Evolutionary conservation across 768 basidiomycete genomes (phyloP).

Genomic region (Mycena rebaudengoi): DNA sequence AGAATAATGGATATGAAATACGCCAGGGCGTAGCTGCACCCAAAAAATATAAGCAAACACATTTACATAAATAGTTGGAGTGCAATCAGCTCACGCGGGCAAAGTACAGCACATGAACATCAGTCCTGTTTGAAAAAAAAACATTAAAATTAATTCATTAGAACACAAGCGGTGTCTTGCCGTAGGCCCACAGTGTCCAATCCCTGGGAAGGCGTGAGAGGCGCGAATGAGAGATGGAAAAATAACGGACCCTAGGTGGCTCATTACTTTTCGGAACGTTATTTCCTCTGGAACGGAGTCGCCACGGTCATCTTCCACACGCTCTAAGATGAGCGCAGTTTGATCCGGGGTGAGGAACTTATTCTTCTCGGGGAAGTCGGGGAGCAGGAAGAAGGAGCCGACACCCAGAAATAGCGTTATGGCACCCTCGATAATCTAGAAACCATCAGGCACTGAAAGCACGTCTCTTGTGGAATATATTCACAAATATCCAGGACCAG

Average conservation of each 20-base stretch:
- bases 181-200: constrained; percentile 58
- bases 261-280: constrained; percentile 45
- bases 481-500: constrained; percentile 62
- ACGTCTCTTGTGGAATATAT: too few species aligned
- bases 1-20: constrained; percentile 60
- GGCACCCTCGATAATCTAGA: constrained; percentile 55
- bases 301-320: constrained; percentile 60
- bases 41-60: neutral
- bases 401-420: constrained; percentile 51
- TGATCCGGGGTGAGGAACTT: constrained; percentile 52
- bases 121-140: too few species aligned
- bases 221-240: neutral
- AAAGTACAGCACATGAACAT: constrained; percentile 56
- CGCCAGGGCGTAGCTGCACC: constrained; percentile 45
- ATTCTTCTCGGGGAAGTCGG: constrained; percentile 58
- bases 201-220: constrained; percentile 34
- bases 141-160: too few species aligned
- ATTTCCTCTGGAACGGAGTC: constrained; percentile 56
- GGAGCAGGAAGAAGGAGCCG: constrained; percentile 51
- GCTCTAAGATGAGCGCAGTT: constrained; percentile 52
- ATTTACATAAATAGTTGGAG: too few species aligned
- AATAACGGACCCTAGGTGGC: constrained; percentile 37
- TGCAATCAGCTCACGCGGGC: constrained; percentile 48
- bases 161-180: constrained; percentile 34
- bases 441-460: neutral